These are phyloP conservation scores for Heterobasidion parviporum DNA, from an alignment of 1,284 basidiomycete genomes.

Conservation along the genomic window DNA sequence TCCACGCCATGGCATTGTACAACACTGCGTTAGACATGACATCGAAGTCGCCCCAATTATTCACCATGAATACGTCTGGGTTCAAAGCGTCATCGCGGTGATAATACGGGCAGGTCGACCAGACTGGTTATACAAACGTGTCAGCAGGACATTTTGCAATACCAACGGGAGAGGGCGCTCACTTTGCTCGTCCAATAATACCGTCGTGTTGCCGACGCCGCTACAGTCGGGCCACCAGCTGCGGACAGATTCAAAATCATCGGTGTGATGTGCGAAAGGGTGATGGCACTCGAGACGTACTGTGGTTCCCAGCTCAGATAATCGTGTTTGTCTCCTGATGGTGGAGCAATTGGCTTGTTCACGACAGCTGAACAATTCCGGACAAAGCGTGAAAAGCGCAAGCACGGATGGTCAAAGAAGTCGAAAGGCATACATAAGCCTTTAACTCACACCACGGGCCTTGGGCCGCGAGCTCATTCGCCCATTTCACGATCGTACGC, in stretches of 20 bases:
- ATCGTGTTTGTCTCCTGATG: conserved; percentile 35
- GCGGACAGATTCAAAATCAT: background rate
- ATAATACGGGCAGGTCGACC: conserved; percentile 27
- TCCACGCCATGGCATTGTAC: conserved; percentile 53
- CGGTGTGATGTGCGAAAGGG: background rate
- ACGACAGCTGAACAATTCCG: conserved; percentile 17
- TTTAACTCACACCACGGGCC: conserved; percentile 46
- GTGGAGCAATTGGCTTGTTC: conserved; percentile 29
- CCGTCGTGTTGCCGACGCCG: conserved; percentile 30
- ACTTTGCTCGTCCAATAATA: conserved; percentile 36
- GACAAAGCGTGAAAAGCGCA: too few species aligned
- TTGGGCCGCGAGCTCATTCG: conserved; percentile 26
- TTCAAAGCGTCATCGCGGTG: conserved; percentile 53
- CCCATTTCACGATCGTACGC: conserved; percentile 35
- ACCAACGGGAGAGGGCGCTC: conserved; percentile 4
- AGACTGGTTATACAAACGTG: conserved; percentile 25
- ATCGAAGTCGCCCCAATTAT: conserved; percentile 45
- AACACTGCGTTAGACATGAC: conserved; percentile 51
- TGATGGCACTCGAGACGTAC: conserved; percentile 22
- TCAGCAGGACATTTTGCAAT: too few species aligned
- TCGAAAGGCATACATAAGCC: conserved; percentile 4
- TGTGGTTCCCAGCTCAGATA: conserved; percentile 52
- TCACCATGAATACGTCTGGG: conserved; percentile 45
- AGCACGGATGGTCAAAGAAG: too few species aligned
- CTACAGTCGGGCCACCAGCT: conserved; percentile 57